Evolutionary conservation across 345 rosid species (phyloP).

Genomic region (Reutealis trisperma): DNA sequence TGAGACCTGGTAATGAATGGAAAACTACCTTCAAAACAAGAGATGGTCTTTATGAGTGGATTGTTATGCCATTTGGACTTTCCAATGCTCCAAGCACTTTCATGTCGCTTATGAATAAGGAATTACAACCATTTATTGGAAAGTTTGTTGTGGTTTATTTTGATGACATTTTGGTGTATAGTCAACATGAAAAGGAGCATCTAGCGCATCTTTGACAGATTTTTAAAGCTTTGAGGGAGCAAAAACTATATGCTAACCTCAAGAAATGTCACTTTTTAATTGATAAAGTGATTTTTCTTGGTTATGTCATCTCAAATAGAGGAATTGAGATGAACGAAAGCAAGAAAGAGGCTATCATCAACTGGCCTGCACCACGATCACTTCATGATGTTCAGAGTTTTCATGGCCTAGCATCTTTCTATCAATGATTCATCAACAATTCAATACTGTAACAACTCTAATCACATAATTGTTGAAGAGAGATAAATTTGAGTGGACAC

Average conservation of each 20-base stretch:
- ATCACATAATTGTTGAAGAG: too few species aligned
- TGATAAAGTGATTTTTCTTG: not conserved
- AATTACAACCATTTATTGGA: too few species aligned
- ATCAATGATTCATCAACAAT: not conserved
- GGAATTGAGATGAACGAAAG: not conserved
- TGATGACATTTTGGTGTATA: too few species aligned
- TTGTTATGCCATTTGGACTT: too few species aligned
- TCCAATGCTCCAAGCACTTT: too few species aligned
- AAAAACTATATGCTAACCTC: not conserved
- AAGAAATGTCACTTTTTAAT: slow-evolving; percentile 8
- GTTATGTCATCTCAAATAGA: not conserved
- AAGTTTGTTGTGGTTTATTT: too few species aligned
- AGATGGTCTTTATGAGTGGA: too few species aligned
- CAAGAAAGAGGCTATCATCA: not conserved
- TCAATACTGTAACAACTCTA: too few species aligned
- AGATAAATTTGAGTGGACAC: too few species aligned
- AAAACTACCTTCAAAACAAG: too few species aligned
- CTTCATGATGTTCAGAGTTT: slow-evolving; percentile 2
- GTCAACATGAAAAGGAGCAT: not conserved
- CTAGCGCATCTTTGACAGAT: not conserved
- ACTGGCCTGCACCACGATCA: not conserved
- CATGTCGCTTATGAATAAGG: too few species aligned
- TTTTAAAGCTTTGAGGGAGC: not conserved
- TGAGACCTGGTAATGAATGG: too few species aligned
- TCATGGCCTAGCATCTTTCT: not conserved